phyloP scores from a whole-genome alignment of 1,284 basidiomycete genomes.

The Retiboletus fuscus region DNA sequence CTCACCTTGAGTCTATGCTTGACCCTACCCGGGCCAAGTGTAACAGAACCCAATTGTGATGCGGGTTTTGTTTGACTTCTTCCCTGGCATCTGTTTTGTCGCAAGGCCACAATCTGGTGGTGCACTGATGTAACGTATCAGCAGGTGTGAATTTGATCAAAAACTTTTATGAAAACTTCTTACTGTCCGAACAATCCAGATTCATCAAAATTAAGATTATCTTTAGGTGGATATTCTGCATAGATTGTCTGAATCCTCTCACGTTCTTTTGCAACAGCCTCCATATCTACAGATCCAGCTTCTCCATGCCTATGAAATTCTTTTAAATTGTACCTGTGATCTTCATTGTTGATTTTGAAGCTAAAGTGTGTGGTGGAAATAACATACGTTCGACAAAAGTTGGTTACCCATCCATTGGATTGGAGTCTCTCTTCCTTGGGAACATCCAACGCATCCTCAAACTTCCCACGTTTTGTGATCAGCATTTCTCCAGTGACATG shows the following conservation, averaged over 20 bases:
- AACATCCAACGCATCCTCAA: slow-evolving; percentile 10
- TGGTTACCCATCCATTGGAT: slow-evolving; percentile 12
- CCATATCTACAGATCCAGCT: slow-evolving; percentile 4
- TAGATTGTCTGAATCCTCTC: not conserved
- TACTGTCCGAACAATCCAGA: slow-evolving; percentile 3
- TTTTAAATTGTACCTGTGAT: not conserved
- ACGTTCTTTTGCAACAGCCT: not conserved
- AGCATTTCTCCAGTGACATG: not conserved
- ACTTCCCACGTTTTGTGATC: not conserved
- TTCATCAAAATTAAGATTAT: slow-evolving; percentile 18
- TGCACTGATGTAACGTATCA: not conserved
- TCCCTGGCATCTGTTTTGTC: not conserved
- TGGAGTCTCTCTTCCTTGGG: slow-evolving; percentile 1
- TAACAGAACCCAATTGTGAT: not conserved
- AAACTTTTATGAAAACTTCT: too few species aligned
- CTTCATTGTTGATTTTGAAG: too few species aligned
- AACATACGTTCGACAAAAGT: not conserved
- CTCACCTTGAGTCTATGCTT: too few species aligned
- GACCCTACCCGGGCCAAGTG: too few species aligned
- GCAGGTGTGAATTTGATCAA: not conserved
- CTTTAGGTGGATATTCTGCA: not conserved
- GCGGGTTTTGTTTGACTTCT: not conserved
- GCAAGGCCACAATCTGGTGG: slow-evolving; percentile 5
- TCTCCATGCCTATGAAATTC: slow-evolving; percentile 10
- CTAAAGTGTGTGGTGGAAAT: too few species aligned